phyloP scores from a whole-genome alignment of 768 basidiomycete species.

The Mycena albidolilacea region DNA sequence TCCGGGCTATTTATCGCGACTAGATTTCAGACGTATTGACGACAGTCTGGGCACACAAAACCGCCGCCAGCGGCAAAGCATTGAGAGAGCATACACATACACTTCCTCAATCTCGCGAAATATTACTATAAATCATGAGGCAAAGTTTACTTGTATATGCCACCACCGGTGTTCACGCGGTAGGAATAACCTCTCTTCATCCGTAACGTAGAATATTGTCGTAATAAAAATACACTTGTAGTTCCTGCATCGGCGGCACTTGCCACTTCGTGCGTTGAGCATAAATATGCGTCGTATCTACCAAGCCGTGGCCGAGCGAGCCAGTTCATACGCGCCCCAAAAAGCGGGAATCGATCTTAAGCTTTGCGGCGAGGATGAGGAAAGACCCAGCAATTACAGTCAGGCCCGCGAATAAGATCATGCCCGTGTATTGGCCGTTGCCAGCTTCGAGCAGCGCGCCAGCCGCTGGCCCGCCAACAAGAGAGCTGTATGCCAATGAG shows the following conservation, averaged over 20 bases:
- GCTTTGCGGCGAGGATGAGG: conserved; percentile 66
- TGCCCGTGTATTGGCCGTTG: conserved; percentile 62
- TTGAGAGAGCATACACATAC: too few species aligned
- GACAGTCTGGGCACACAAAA: too few species aligned
- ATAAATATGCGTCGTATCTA: conserved; percentile 6
- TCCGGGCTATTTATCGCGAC: too few species aligned
- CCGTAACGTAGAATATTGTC: conserved; percentile 26
- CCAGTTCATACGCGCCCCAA: conserved; percentile 60
- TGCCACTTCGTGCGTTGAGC: neutral
- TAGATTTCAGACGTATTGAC: too few species aligned
- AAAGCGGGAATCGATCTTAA: conserved; percentile 60
- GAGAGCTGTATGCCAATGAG: conserved; percentile 58
- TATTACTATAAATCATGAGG: conserved; percentile 8
- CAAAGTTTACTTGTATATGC: neutral
- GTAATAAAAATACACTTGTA: conserved; percentile 35
- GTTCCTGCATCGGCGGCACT: neutral
- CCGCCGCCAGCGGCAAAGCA: too few species aligned
- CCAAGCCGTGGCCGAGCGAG: neutral
- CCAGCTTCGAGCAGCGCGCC: conserved; percentile 66
- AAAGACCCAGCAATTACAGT: conserved; percentile 73
- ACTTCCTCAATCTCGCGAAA: neutral
- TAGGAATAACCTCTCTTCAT: conserved; percentile 11
- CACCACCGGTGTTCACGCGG: neutral
- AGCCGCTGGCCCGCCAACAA: conserved; percentile 75
- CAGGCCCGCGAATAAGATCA: conserved; percentile 74